Conservation (phyloP, 345 rosid genomes). For the Odontarrhena argentea region DNA sequence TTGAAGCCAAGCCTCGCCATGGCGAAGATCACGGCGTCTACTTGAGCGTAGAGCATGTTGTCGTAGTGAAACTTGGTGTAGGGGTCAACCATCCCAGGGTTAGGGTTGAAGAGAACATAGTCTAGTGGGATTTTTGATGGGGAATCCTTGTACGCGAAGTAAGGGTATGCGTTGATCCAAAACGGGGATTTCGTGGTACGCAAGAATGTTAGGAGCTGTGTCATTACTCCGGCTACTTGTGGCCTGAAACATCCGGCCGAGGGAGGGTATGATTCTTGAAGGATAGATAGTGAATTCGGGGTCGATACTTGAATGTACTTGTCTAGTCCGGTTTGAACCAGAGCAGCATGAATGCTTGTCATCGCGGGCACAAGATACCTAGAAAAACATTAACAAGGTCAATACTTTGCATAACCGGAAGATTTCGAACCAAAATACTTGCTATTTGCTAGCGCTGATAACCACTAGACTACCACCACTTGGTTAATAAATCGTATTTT, state of each 20-base stretch:
- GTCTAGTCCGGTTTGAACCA: slow-evolving; percentile 71
- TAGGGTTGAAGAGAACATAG: slow-evolving; percentile 84
- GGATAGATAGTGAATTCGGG: slow-evolving; percentile 71
- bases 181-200: slow-evolving; percentile 61
- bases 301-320: slow-evolving; percentile 73
- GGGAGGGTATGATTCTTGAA: slow-evolving; percentile 80
- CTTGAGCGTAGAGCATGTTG: slow-evolving; percentile 95
- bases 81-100: slow-evolving; percentile 83
- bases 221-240: slow-evolving; percentile 57
- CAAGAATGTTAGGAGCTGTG: slow-evolving; percentile 63
- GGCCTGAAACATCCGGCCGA: slow-evolving; percentile 78
- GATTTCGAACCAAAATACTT: background rate
- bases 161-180: slow-evolving; percentile 97
- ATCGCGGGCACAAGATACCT: slow-evolving; percentile 75
- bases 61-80: slow-evolving; percentile 72
- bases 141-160: slow-evolving; percentile 85
- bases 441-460: background rate
- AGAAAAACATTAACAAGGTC: background rate
- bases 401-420: background rate
- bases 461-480: background rate
- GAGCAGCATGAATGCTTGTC: slow-evolving; percentile 69
- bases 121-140: slow-evolving; percentile 66
- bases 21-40: slow-evolving; percentile 78
- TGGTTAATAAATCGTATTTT: background rate
- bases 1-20: slow-evolving; percentile 65